Conservation (phyloP, 2,329 filamentous ascomycete genomes). For the Penicillium brasilianum region DNA sequence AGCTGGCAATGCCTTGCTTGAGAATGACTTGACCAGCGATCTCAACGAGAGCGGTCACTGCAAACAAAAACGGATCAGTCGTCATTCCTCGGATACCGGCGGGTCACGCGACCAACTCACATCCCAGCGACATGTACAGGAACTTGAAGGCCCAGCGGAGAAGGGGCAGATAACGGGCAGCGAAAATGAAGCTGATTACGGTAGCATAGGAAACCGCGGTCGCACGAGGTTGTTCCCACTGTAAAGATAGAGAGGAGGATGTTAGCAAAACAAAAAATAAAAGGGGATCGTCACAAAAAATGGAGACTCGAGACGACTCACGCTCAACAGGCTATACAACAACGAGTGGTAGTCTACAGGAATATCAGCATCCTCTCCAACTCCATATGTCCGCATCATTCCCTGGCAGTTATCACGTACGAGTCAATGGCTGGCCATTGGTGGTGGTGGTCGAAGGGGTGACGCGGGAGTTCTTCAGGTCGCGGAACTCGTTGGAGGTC, state of each 20-base stretch:
- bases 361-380: constrained; percentile 21
- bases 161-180: constrained; percentile 66
- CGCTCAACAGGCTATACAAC: constrained; percentile 68
- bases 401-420: constrained; percentile 45
- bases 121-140: constrained; percentile 63
- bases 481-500: constrained; percentile 63
- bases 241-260: constrained; percentile 1
- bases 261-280: constrained; percentile 15
- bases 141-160: constrained; percentile 66
- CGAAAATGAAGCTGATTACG: constrained; percentile 65
- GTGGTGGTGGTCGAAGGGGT: constrained; percentile 60
- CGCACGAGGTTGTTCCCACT: constrained; percentile 70
- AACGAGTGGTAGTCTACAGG: constrained; percentile 67
- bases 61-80: constrained; percentile 18
- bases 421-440: constrained; percentile 67
- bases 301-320: constrained; percentile 40
- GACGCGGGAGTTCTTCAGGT: constrained; percentile 60
- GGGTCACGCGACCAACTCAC: constrained; percentile 49
- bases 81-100: constrained; percentile 4
- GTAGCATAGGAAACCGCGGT: constrained; percentile 65
- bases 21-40: constrained; percentile 60
- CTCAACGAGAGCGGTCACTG: constrained; percentile 63
- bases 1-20: constrained; percentile 63
- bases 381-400: background rate
- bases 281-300: constrained; percentile 2